Conservation (phyloP, 2,329 filamentous ascomycete species). For the Exophiala sp. region DNA sequence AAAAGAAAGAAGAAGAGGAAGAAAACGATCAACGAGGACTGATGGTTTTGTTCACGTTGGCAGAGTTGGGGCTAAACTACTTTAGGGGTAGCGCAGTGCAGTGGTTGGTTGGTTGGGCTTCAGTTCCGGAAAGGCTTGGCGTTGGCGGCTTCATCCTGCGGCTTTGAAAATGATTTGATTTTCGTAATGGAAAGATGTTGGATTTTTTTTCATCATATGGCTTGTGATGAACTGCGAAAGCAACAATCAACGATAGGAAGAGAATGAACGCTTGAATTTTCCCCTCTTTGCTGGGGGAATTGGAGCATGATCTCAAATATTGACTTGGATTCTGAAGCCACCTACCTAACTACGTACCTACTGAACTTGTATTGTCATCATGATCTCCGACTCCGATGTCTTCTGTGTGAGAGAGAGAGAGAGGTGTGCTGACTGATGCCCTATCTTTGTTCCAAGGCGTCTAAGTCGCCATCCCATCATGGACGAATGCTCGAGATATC, state of each 20-base stretch:
- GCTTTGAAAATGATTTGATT: constrained; percentile 11
- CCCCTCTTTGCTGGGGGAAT: too few relatives aligned
- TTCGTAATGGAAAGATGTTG: constrained; percentile 4
- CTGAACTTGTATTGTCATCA: too few relatives aligned
- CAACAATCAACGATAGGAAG: constrained; percentile 43
- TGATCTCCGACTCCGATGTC: too few relatives aligned
- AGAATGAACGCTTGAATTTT: constrained; percentile 37
- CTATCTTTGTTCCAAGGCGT: too few relatives aligned
- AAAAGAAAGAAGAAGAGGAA: constrained; percentile 12
- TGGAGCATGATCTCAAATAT: constrained; percentile 25
- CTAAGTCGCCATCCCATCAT: too few relatives aligned
- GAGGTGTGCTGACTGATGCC: too few relatives aligned
- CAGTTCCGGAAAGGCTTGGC: constrained; percentile 10
- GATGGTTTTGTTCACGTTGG: too few relatives aligned
- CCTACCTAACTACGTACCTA: too few relatives aligned
- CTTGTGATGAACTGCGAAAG: constrained; percentile 40
- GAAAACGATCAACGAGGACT: background rate
- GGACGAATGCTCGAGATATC: too few relatives aligned
- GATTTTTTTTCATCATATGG: constrained; percentile 26
- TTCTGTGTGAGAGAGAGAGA: too few relatives aligned
- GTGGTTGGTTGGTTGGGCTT: background rate
- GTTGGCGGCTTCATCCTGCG: background rate
- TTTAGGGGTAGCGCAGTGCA: too few relatives aligned
- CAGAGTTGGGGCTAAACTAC: too few relatives aligned
- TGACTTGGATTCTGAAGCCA: constrained; percentile 31